Percentiles rank a stretch among this genome's conserved stretches.
Evolutionary conservation across 2,329 filamentous ascomycete genomes (phyloP).

Genomic region (Seiridium cupressi): DNA sequence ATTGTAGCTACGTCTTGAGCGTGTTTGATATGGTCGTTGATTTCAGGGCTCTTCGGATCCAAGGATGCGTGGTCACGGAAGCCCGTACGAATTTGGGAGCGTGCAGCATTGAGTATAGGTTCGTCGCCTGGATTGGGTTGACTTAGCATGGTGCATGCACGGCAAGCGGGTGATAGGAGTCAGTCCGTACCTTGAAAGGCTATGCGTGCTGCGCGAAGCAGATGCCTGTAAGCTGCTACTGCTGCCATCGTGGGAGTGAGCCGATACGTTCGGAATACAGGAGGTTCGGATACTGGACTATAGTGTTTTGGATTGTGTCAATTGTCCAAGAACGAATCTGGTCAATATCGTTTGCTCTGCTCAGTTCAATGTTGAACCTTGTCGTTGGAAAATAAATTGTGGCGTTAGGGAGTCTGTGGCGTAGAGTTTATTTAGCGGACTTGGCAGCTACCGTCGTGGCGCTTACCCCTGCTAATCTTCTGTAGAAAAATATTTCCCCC

Average conservation of each 20-base stretch:
- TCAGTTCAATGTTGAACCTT: not conserved
- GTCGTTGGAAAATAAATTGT: not conserved
- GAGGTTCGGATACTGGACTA: not conserved
- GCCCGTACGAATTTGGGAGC: conserved; percentile 65
- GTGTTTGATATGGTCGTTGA: conserved; percentile 66
- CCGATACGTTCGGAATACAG: too few relatives aligned
- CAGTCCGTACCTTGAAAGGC: conserved; percentile 72
- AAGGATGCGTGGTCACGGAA: conserved; percentile 70
- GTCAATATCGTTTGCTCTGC: not conserved
- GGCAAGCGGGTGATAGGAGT: not conserved
- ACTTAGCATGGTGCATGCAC: not conserved
- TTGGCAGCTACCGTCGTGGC: not conserved
- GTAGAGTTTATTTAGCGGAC: not conserved
- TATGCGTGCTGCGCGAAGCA: conserved; percentile 77
- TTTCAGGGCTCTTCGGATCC: conserved; percentile 54
- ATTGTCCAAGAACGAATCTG: not conserved
- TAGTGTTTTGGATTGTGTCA: not conserved
- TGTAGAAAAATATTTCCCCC: conserved; percentile 9
- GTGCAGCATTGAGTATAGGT: conserved; percentile 67
- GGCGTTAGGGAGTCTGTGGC: not conserved
- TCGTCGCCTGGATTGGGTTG: conserved; percentile 59
- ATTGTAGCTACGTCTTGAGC: conserved; percentile 82
- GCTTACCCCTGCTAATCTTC: not conserved
- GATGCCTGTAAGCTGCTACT: conserved; percentile 67
- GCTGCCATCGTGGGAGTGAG: conserved; percentile 49